Evolutionary conservation across 2,329 filamentous ascomycete genomes (phyloP).

Genomic region (Allantophomopsis cytisporea): DNA sequence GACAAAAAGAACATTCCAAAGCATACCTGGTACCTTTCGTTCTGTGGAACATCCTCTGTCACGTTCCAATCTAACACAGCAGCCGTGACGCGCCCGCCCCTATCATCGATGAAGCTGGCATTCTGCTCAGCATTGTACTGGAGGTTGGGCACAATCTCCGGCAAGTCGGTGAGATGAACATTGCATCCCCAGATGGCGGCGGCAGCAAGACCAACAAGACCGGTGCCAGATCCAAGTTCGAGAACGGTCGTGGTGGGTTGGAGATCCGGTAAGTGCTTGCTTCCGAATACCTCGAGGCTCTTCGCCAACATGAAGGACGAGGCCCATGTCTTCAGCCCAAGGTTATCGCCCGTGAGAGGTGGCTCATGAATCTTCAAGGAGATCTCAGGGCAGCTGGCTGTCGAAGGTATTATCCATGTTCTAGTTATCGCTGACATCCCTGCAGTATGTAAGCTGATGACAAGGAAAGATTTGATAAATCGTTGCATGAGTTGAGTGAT

Average conservation of each 20-base stretch:
- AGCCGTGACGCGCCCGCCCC: constrained; percentile 43
- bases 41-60: no score
- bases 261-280: constrained; percentile 23
- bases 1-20: no score
- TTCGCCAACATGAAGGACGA: constrained; percentile 77
- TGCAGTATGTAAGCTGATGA: constrained; percentile 10
- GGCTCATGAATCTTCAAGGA: constrained; percentile 72
- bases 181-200: constrained; percentile 54
- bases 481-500: not conserved
- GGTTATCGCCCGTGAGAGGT: constrained; percentile 71
- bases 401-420: constrained; percentile 40
- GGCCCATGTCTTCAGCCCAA: constrained; percentile 93
- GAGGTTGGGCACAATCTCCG: constrained; percentile 72
- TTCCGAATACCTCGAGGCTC: constrained; percentile 40
- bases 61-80: constrained; percentile 45
- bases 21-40: no score
- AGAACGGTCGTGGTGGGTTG: constrained; percentile 27
- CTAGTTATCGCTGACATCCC: constrained; percentile 52
- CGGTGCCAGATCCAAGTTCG: constrained; percentile 83
- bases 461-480: not conserved
- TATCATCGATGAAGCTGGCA: constrained; percentile 32
- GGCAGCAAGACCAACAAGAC: constrained; percentile 77
- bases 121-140: constrained; percentile 61
- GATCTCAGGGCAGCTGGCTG: constrained; percentile 26
- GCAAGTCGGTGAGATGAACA: constrained; percentile 71